Base-by-base conservation (phyloP, 768 basidiomycete species). In the Gyrodon lividus region DNA sequence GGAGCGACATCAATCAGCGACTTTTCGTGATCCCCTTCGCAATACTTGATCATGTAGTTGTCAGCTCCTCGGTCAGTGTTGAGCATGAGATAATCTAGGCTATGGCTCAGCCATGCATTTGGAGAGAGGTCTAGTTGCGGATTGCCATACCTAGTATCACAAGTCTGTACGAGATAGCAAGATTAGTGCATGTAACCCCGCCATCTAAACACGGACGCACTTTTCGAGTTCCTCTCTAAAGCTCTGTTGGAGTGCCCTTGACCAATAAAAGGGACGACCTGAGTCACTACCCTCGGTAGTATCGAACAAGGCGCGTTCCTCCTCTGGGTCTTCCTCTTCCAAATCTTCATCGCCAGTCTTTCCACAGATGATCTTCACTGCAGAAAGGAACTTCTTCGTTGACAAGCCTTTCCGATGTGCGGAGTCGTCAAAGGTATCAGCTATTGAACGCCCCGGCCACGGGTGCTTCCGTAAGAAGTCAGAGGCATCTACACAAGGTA, bases 41-140 rank as follows among this genome's bases (percentile, higher is more conserved):
- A 92, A 64, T 86, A 90, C 67, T 90, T 92, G 70, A 93, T 87
- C 91, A 93, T 93, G 69, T 89, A 93, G 67, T 92, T 92, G 72
- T 92, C 91, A 1, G 89, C 86, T 16, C 83, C 68, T 45, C 92
- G 83, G 64, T 93, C 92, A 17, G 93, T 95, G 67, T 94, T 95
- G 46, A 92, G 82, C 87, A 95, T 95, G 39, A 96, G 76, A 70
- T 88, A 92, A 69, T 95, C 92, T 89, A 55, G 20, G 50, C 1
- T 19, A 8, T 10, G 16, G 37, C 51, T 57, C 51, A 56, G 53
- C 4, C 17, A 17, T 35, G 34, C 14, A 17, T 26, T 52, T 24
- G 46, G 26, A 20, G 17, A 26, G 17, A 40, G 48, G 20, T 9
- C 5, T 4, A 28, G 3, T 28, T 28, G 28, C 28, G 28, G 10